These are phyloP conservation scores for Tremellales sp. DNA, from an alignment of 1,284 basidiomycete species.

Conservation along the genomic window DNA sequence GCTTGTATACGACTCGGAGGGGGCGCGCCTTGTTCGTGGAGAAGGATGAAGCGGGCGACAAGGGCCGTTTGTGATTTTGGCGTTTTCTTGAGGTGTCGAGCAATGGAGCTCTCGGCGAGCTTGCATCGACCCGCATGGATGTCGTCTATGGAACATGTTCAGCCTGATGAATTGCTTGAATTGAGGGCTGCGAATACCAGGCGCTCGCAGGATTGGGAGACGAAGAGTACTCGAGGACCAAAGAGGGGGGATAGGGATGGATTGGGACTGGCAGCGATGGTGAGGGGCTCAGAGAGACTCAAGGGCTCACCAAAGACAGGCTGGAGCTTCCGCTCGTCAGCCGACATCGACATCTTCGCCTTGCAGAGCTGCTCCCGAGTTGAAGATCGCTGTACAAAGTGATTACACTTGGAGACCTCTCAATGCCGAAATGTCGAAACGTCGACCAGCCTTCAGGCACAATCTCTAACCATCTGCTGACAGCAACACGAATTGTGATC, in stretches of 20 bases:
- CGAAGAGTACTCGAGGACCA: neutral
- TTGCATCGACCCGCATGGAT: slow-evolving; percentile 22
- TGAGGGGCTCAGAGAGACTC: too few species aligned
- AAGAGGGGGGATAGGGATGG: neutral
- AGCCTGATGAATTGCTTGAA: neutral
- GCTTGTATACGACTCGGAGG: slow-evolving; percentile 17
- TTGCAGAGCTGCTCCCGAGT: too few species aligned
- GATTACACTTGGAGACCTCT: too few species aligned
- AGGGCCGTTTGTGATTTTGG: slow-evolving; percentile 42
- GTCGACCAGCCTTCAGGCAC: too few species aligned
- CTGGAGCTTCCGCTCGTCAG: slow-evolving; percentile 40
- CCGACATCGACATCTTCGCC: too few species aligned
- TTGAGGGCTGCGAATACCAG: neutral
- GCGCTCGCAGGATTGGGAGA: neutral
- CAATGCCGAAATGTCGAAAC: too few species aligned
- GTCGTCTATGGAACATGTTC: slow-evolving; percentile 26
- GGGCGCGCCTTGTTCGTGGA: slow-evolving; percentile 13
- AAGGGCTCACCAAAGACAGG: slow-evolving; percentile 31
- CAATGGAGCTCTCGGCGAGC: slow-evolving; percentile 22
- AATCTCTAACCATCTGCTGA: too few species aligned
- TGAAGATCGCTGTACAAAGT: too few species aligned
- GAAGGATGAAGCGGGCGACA: slow-evolving; percentile 34
- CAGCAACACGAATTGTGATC: too few species aligned
- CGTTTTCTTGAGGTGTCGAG: slow-evolving; percentile 35
- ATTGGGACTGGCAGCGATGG: neutral